Conservation (phyloP, 202 grass and related monocot genomes). For the Tripidium arundinaceum region DNA sequence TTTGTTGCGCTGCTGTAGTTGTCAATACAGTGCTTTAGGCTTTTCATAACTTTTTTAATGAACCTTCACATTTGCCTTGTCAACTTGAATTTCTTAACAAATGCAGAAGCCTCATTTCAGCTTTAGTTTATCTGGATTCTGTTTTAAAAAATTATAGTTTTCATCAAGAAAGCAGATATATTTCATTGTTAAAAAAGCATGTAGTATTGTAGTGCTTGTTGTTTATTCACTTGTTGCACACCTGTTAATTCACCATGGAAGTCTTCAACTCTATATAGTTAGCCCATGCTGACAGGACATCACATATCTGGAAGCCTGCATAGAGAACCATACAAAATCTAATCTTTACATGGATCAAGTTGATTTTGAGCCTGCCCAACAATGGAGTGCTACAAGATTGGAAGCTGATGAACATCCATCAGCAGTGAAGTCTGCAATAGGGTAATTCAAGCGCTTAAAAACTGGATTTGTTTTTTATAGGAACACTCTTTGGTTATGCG, state of each 20-base stretch:
- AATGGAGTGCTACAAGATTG: conserved; percentile 86
- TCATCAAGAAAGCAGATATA: not conserved
- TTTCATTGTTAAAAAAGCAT: not conserved
- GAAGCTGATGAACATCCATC: conserved; percentile 76
- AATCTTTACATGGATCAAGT: conserved; percentile 99
- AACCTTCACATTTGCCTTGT: not conserved
- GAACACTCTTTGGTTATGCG: not conserved
- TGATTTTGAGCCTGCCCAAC: conserved; percentile 87
- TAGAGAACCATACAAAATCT: conserved; percentile 98
- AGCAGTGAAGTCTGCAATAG: conserved; percentile 46
- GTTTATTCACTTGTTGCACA: not conserved
- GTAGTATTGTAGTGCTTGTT: too few species aligned
- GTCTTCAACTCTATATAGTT: conserved; percentile 43
- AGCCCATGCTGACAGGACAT: conserved; percentile 59
- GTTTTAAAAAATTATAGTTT: conserved; percentile 16
- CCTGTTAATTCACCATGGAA: conserved; percentile 27
- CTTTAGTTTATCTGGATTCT: conserved; percentile 2
- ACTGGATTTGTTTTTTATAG: not conserved
- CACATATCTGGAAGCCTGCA: conserved; percentile 97
- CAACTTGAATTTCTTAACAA: conserved; percentile 17
- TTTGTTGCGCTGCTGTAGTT: not conserved
- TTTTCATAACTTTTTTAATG: not conserved
- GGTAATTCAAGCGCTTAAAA: conserved; percentile 46
- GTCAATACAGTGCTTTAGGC: conserved; percentile 10
- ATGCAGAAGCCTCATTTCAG: not conserved